Percentiles rank a stretch among this genome's conserved stretches.
These are phyloP conservation scores for Botrytis fragariae DNA, from an alignment of 2,329 filamentous ascomycete genomes.

Conservation along the genomic window DNA sequence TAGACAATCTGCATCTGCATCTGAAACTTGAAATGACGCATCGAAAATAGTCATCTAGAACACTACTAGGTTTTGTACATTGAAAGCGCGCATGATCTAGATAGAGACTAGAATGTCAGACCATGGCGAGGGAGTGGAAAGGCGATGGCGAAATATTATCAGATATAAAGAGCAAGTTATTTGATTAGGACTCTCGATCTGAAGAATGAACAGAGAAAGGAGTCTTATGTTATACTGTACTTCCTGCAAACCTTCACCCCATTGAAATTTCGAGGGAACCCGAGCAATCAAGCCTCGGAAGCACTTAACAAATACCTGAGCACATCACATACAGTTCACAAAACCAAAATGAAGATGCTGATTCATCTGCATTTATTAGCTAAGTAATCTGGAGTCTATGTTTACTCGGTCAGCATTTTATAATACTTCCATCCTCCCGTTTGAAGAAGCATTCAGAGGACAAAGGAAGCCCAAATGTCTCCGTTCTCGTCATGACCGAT, in stretches of 20 bases:
- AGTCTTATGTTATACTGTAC: neutral
- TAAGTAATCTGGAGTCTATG: neutral
- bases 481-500: neutral
- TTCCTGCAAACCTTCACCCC: neutral
- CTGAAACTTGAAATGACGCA: neutral
- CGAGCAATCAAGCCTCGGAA: neutral
- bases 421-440: neutral
- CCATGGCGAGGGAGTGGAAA: neutral
- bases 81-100: neutral
- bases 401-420: neutral
- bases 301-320: neutral
- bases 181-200: neutral
- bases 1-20: neutral
- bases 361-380: conserved; percentile 4
- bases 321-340: neutral
- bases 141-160: neutral
- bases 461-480: neutral
- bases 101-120: neutral
- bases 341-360: neutral
- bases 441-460: neutral
- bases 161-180: neutral
- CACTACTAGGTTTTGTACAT: no score
- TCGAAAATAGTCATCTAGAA: no score
- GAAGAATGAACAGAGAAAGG: neutral
- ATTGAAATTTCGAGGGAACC: neutral